Base-by-base conservation (phyloP, 805 yeast genomes). In the Teunomyces barrocoloradensis region DNA sequence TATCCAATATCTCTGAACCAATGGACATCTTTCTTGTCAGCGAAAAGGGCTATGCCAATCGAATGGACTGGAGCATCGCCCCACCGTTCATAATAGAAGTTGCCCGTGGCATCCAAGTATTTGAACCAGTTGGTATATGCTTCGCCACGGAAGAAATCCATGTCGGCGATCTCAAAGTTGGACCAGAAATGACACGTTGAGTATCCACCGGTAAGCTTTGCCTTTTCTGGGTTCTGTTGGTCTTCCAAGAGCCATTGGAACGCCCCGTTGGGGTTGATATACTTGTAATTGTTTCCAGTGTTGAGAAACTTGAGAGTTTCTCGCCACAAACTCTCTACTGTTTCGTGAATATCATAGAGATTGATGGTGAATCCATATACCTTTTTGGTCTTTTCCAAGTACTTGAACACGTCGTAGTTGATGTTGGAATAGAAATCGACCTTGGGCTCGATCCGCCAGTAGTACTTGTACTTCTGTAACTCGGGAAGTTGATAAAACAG, bases 41-140 rank as follows among this genome's bases (percentile, higher is more conserved):
- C 87, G 60, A 89, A 87, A 44, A 88, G 60, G 6, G 81, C 79
- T 30, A 88, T 65, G 0, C 92, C 96, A 38, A 89, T 58, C 2
- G 90, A 81, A 61, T 88, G 94, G 1, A 89, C 94, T 0, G 96
- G 96, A 0, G 96, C 96, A 69, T 89, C 96, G 2, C 96, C 96
- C 96, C 96, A 89, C 47, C 96, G 68, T 63, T 90, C 96, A 58
- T 89, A 89, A 63, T 87, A 89, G 58, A 89, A 89, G 3, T 92
- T 92, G 15, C 95, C 94, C 1, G 82, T 65, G 3, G 73, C 51
- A 48, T 89, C 96, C 34, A 89, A 66, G 57, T 73, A 68, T 28
- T 84, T 68, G 57, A 84, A 80, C 81, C 86, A 89, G 10, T 67
- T 65, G 33, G 73, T 69, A 59, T 89, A 89, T 0, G 89, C 80